Percentiles rank a stretch among this genome's conserved stretches.
Conservation (phyloP, 2,329 filamentous ascomycete species). For the Aureobasidium namibiae region DNA sequence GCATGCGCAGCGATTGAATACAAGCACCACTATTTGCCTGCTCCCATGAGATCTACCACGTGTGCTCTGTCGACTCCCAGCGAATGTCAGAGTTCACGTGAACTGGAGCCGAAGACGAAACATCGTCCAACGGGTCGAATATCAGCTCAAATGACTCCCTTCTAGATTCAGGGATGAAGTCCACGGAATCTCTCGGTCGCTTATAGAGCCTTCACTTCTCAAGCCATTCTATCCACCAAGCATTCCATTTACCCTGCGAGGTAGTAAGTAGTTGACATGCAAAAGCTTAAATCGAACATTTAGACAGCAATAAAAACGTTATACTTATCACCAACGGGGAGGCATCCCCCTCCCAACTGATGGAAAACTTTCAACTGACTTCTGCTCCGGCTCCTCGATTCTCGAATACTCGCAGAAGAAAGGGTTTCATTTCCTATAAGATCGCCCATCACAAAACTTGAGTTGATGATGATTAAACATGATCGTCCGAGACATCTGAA, state of each 20-base stretch:
- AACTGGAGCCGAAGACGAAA: background rate
- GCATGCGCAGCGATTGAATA: too few species aligned
- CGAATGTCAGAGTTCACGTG: background rate
- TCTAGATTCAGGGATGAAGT: background rate
- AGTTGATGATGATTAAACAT: background rate
- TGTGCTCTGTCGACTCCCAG: too few species aligned
- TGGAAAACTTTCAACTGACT: too few species aligned
- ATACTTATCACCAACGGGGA: background rate
- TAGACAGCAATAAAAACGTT: conserved; percentile 1
- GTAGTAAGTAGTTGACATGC: background rate
- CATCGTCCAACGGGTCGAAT: background rate
- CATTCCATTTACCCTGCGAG: background rate
- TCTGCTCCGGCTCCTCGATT: background rate
- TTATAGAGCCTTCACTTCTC: background rate
- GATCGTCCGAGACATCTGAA: background rate
- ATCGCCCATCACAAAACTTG: background rate
- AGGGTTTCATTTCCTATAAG: background rate
- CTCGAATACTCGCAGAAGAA: background rate
- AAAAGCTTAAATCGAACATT: background rate
- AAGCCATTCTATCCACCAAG: background rate
- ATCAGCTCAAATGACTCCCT: background rate
- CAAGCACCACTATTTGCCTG: too few species aligned
- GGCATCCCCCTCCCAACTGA: background rate
- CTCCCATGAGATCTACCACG: background rate
- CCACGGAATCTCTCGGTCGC: background rate